Conservation (phyloP, 2,329 filamentous ascomycete species). For the Camillea tinctor region DNA sequence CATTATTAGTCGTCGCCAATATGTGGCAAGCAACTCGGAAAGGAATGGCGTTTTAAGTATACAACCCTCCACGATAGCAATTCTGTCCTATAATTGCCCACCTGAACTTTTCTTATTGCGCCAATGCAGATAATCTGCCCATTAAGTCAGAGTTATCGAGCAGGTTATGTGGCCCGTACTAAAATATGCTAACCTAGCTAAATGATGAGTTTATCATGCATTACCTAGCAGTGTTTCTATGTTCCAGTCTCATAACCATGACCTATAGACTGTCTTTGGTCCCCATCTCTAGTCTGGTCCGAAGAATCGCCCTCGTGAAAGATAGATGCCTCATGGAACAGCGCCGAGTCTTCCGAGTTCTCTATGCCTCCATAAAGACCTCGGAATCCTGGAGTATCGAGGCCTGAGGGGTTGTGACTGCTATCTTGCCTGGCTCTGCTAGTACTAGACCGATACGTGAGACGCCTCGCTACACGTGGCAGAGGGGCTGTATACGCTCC, state of each 20-base stretch:
- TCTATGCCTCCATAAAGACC: slow-evolving; percentile 49
- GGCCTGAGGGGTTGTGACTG: slow-evolving; percentile 36
- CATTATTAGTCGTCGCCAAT: not conserved
- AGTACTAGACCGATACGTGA: slow-evolving; percentile 9
- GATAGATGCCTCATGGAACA: slow-evolving; percentile 32
- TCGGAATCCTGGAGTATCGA: slow-evolving; percentile 43
- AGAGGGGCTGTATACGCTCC: slow-evolving; percentile 45
- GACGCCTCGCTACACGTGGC: slow-evolving; percentile 12
- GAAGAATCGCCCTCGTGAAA: slow-evolving; percentile 4
- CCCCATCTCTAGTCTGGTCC: not conserved
- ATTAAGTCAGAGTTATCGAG: not conserved
- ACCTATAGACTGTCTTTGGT: not conserved
- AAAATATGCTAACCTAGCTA: not conserved
- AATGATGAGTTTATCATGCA: not conserved
- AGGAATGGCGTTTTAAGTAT: not conserved
- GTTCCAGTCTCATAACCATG: no score
- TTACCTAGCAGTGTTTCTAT: not conserved
- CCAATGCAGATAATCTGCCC: not conserved
- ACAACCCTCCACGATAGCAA: not conserved
- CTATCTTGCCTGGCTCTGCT: slow-evolving; percentile 18
- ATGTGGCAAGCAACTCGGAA: not conserved
- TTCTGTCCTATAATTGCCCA: not conserved
- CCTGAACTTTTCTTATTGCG: not conserved
- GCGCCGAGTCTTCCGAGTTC: slow-evolving; percentile 43
- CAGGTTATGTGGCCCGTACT: not conserved